These are phyloP conservation scores for Leccinum rimulosum DNA, from an alignment of 768 basidiomycete genomes.

Conservation along the genomic window DNA sequence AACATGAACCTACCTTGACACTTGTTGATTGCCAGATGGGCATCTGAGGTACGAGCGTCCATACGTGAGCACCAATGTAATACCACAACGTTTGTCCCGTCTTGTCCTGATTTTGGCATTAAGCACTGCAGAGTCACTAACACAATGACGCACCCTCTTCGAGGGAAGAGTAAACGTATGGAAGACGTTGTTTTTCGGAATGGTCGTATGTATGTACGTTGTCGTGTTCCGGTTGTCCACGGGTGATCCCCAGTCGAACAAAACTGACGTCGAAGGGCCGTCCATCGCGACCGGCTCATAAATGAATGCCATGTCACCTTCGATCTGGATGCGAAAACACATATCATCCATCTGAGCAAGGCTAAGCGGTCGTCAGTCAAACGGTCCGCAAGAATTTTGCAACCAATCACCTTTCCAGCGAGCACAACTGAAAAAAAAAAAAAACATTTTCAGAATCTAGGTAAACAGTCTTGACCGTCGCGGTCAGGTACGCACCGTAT, in stretches of 20 bases:
- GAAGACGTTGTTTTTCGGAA: conserved; percentile 30
- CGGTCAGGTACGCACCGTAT: conserved; percentile 35
- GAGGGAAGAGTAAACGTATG: conserved; percentile 52
- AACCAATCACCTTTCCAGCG: conserved; percentile 25
- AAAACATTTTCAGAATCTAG: not conserved
- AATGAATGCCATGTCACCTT: conserved; percentile 44
- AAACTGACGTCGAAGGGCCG: conserved; percentile 37
- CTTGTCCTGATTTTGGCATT: conserved; percentile 30
- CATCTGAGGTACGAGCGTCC: conserved; percentile 33
- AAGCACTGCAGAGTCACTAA: not conserved
- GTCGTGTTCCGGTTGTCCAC: conserved; percentile 33
- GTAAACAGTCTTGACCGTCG: not conserved
- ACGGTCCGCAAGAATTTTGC: not conserved
- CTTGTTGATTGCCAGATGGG: conserved; percentile 41
- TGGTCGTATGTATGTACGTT: conserved; percentile 32
- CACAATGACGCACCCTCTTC: conserved; percentile 37
- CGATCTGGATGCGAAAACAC: conserved; percentile 43
- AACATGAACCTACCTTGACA: conserved; percentile 29
- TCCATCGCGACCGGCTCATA: conserved; percentile 59
- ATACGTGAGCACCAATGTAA: conserved; percentile 51
- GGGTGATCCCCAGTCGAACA: conserved; percentile 53
- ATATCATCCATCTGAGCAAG: conserved; percentile 37
- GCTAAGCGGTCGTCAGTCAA: conserved; percentile 21
- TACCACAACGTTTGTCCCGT: conserved; percentile 36
- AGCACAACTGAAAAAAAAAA: conserved; percentile 22